These are phyloP conservation scores for Geotrichum ghanense DNA, from an alignment of 805 yeast species.

Conservation along the genomic window DNA sequence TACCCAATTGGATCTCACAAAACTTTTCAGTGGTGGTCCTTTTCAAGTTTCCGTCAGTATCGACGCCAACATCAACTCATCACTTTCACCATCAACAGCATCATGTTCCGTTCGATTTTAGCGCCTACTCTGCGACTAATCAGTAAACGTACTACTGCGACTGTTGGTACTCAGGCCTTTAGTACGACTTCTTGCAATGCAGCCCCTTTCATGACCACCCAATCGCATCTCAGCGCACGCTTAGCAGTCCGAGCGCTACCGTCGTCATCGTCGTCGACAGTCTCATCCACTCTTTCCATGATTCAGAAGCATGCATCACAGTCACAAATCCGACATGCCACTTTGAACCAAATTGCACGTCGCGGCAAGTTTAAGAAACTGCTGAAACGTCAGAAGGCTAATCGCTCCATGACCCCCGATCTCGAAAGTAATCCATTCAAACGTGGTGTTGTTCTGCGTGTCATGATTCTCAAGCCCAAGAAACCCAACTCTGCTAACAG, in stretches of 20 bases:
- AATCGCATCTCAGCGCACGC: neutral
- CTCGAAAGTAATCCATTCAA: constrained; percentile 72
- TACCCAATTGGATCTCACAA: too few relatives aligned
- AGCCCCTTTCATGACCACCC: too few relatives aligned
- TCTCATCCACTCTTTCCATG: neutral
- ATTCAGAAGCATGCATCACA: neutral
- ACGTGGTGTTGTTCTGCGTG: constrained; percentile 88
- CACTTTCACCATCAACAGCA: too few relatives aligned
- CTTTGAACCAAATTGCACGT: constrained; percentile 25
- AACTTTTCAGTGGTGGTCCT: too few relatives aligned
- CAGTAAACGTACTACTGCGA: too few relatives aligned
- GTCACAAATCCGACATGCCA: constrained; percentile 9
- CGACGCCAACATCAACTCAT: too few relatives aligned
- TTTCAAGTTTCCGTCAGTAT: too few relatives aligned
- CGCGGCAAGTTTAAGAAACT: constrained; percentile 24
- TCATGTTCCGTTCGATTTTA: too few relatives aligned
- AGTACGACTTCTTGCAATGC: too few relatives aligned
- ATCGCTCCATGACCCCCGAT: constrained; percentile 62
- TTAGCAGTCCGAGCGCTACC: neutral
- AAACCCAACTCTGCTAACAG: constrained; percentile 98
- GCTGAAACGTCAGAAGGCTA: constrained; percentile 22
- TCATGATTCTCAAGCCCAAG: constrained; percentile 92
- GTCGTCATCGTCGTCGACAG: too few relatives aligned
- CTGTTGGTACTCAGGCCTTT: too few relatives aligned
- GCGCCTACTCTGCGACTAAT: too few relatives aligned